These are phyloP conservation scores for Rhodotorula sp. DNA, from an alignment of 1,284 basidiomycete species.

Conservation along the genomic window DNA sequence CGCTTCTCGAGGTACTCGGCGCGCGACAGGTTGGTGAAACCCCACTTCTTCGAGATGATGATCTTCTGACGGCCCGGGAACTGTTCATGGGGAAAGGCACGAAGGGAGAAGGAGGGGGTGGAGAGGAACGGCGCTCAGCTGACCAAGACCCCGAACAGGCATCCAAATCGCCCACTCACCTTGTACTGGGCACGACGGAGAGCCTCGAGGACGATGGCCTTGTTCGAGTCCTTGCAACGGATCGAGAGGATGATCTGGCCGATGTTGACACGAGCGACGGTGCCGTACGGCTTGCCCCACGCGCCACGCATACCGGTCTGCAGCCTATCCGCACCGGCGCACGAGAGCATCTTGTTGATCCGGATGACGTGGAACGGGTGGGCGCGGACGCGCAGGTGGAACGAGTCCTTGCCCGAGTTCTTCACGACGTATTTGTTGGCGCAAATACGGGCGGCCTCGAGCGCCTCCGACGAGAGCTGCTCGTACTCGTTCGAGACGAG, in stretches of 20 bases:
- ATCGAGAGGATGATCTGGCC: slow-evolving; percentile 96
- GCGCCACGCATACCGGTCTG: slow-evolving; percentile 99
- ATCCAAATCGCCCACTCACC: too few species aligned
- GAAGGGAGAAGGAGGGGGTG: not conserved
- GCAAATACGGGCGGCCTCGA: slow-evolving; percentile 98
- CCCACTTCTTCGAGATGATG: slow-evolving; percentile 68
- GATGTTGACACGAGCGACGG: slow-evolving; percentile 91
- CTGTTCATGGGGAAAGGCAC: slow-evolving; percentile 42
- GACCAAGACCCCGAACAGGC: too few species aligned
- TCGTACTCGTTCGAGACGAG: slow-evolving; percentile 98
- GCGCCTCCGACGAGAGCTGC: slow-evolving; percentile 91
- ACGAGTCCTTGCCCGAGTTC: slow-evolving; percentile 96
- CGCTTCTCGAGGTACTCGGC: slow-evolving; percentile 66
- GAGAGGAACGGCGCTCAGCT: too few species aligned
- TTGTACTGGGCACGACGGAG: slow-evolving; percentile 97
- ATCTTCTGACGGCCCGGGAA: slow-evolving; percentile 99
- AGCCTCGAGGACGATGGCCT: slow-evolving; percentile 89
- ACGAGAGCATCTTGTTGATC: slow-evolving; percentile 99
- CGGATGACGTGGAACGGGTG: slow-evolving; percentile 99
- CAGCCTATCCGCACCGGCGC: slow-evolving; percentile 96
- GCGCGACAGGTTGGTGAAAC: slow-evolving; percentile 93
- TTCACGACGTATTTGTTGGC: slow-evolving; percentile 99
- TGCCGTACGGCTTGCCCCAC: slow-evolving; percentile 96
- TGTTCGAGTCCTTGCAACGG: slow-evolving; percentile 86
- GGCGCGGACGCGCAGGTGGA: slow-evolving; percentile 95